Base-by-base conservation (phyloP, 768 basidiomycete species). In the Boletus rufocinnamomeus region DNA sequence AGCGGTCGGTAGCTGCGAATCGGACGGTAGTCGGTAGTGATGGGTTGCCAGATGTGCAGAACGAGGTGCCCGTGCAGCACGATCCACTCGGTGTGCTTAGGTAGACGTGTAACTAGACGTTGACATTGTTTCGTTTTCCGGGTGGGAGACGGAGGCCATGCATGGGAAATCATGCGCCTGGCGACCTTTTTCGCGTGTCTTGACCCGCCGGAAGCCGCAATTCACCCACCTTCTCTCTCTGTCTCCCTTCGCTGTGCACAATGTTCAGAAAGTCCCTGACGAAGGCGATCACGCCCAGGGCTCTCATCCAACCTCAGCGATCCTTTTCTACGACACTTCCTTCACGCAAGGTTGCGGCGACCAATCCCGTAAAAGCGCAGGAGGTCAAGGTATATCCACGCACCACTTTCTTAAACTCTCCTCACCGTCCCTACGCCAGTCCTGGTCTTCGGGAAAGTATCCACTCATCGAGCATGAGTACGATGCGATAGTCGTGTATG, bases 401-500 rank as follows among this genome's bases (percentile, higher is more conserved):
- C 60, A 61, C 56, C 63, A 44, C 47, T 21, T 52, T 40, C 50
- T 44, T 11, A 2, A 11, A 28, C 44, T 13, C 45, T 35, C 45
- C 56, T 63, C 54, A 63, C 54, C 30, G 17, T 43, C 46, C 28
- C 38, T 56, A 44, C 45, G 66, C 48, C 61, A 90, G 85, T 85
- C 85, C 38, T 89, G 86, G 87, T 82, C 86, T 47, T 88, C 86
- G 41, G 91, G 89, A 50, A 93, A 95, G 72, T 99, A 98, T 73
- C 93, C 96, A 21, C 80, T 99, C 61, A 95, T 99, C 66, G 97
- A 99, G 73, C 97, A 99, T 72, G 95, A 98, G 74, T 98, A 94
- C 75, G 96, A 99, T 81, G 96, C 96, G 19, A 88, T 99, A 66
- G 96, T 98, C 57, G 93, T 98, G 94, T 97, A 71, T 76, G 95